Percentiles rank a stretch among this genome's conserved stretches.
These are phyloP conservation scores for Trichoderma lentiforme DNA, from an alignment of 2,329 filamentous ascomycete genomes.

Conservation along the genomic window DNA sequence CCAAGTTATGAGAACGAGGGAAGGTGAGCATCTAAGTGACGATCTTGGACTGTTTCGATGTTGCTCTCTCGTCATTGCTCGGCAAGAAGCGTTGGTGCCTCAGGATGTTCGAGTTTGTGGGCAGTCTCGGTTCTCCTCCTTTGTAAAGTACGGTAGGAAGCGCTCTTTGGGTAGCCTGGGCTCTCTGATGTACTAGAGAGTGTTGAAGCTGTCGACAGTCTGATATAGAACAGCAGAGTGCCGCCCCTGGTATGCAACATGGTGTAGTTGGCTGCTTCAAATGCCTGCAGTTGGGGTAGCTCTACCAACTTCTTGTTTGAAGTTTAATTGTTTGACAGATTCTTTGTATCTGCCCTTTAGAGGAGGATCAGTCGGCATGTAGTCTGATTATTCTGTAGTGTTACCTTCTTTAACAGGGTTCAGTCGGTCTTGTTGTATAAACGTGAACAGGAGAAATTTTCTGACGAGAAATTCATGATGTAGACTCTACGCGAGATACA, in stretches of 20 bases:
- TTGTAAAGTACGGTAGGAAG: not conserved
- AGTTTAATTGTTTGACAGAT: not conserved
- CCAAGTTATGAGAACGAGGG: not conserved
- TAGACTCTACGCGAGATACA: not conserved
- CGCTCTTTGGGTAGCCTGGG: not conserved
- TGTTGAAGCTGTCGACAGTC: not conserved
- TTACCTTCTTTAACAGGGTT: not conserved
- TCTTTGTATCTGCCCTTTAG: not conserved
- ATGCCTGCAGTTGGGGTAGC: not conserved
- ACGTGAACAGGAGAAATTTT: not conserved
- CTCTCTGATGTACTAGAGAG: not conserved
- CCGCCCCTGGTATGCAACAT: not conserved
- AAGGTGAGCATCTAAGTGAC: not conserved
- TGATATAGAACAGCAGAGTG: not conserved
- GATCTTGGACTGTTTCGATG: not conserved
- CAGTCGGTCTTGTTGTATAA: not conserved
- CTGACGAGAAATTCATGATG: not conserved
- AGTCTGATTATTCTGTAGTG: not conserved
- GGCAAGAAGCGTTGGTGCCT: not conserved
- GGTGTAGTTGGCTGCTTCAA: not conserved
- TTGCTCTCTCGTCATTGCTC: not conserved
- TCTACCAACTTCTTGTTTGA: not conserved
- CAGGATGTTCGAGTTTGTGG: not conserved
- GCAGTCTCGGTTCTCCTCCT: not conserved
- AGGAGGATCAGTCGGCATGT: not conserved